Percentiles rank a stretch among this genome's conserved stretches.
Evolutionary conservation across 2,329 filamentous ascomycete species (phyloP).

Genomic region (Talaromyces sp.): DNA sequence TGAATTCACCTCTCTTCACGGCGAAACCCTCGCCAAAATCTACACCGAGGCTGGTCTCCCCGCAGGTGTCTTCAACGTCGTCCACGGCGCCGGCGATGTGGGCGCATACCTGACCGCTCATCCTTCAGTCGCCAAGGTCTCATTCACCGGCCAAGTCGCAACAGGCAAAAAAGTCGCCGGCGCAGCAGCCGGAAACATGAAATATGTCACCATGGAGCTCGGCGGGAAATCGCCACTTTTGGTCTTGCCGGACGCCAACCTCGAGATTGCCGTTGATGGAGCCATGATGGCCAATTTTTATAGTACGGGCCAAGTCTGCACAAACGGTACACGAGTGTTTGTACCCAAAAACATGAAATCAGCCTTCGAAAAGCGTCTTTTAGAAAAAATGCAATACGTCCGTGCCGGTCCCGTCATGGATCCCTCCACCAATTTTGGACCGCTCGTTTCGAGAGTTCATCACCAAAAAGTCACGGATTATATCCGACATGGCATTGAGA

Average conservation of each 20-base stretch:
- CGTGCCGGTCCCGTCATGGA: conserved; percentile 73
- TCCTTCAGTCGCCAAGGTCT: conserved; percentile 74
- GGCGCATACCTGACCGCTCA: conserved; percentile 74
- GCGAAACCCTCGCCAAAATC: conserved; percentile 69
- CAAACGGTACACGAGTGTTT: conserved; percentile 87
- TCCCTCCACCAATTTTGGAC: conserved; percentile 75
- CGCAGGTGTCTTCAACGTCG: conserved; percentile 80
- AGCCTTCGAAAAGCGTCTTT: conserved; percentile 65
- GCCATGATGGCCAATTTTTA: conserved; percentile 96
- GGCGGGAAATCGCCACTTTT: conserved; percentile 83
- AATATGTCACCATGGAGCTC: conserved; percentile 89
- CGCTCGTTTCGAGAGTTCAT: conserved; percentile 72
- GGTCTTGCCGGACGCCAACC: conserved; percentile 74
- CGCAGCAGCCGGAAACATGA: conserved; percentile 74
- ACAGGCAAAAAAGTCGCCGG: conserved; percentile 80
- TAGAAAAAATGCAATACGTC: conserved; percentile 68
- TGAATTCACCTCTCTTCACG: conserved; percentile 83
- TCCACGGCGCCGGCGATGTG: conserved; percentile 76
- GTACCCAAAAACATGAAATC: conserved; percentile 65
- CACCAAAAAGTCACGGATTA: conserved; percentile 75
- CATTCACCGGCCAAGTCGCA: conserved; percentile 82
- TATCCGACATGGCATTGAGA: conserved; percentile 70
- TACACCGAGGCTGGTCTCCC: conserved; percentile 78
- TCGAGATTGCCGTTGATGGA: conserved; percentile 79
- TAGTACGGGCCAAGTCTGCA: conserved; percentile 87